Base-by-base conservation (phyloP, 208 protist genomes). In the Leishmania martiniquensis region DNA sequence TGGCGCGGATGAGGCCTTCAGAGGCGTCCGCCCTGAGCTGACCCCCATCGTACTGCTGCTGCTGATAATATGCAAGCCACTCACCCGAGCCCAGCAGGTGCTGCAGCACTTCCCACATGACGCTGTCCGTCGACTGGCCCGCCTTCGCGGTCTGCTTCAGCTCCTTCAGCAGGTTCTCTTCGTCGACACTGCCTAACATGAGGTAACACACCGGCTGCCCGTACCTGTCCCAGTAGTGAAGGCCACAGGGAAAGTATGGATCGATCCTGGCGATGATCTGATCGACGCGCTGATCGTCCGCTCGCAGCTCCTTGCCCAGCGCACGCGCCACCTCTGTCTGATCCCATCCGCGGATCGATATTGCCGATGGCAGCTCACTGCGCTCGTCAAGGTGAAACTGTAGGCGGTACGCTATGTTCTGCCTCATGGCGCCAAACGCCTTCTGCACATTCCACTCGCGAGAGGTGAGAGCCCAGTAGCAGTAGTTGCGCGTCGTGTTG, bases 271-370 rank as follows among this genome's bases (percentile, higher is more conserved):
- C 72, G 66, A 60, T 49, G 6, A 89, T 69, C 13, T 76, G 67
- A 68, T 93, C 87, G n/a, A 73, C 66, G 10, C 82, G 79, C 44
- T 63, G 69, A 25, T 74, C 47, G 1, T 37, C 20, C 7, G 49
- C 39, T 10, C 76, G 76, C 22, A 20, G 69, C 39, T 67, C 59
- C 49, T 75, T 75, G 15, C 81, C 37, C 54, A 73, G 66, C 15
- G 70, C 72, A 15, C 45, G 49, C 20, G 87, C 59, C 60, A 65
- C 75, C 12, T 74, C 63, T 76, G 62, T 55, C 59, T 89, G 68
- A 44, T 91, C 82, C 66, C 75, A 94, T 22, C 91, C 91, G n/a
- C 91, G 91, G 17, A 93, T 15, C 15, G 81, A 82, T 25, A 91
- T 77, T 0, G 91, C 71, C 6, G 85, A 69, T 0, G 89, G 91